Percentiles rank a stretch among this genome's conserved stretches.
Evolutionary conservation across 352 stramenopile species (phyloP).

Genomic region (Phytophthora boehmeriae): DNA sequence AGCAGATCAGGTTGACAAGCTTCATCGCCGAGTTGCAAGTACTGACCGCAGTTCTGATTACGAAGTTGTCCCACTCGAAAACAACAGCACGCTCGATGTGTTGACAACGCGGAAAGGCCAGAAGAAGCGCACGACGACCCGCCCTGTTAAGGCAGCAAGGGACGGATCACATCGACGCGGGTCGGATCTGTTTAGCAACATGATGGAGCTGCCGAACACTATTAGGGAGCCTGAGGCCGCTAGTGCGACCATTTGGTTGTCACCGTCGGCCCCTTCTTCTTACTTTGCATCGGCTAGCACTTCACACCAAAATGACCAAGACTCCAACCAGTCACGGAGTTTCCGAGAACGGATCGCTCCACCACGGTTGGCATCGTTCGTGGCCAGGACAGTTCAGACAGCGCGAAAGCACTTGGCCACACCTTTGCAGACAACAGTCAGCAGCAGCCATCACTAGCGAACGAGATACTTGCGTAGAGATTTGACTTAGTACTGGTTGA

Average conservation of each 20-base stretch:
- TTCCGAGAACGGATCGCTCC: conserved; percentile 24
- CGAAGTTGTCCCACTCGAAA: conserved; percentile 51
- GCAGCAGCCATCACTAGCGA: conserved; percentile 30
- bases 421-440: conserved; percentile 34
- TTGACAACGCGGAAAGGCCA: conserved; percentile 34
- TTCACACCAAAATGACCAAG: conserved; percentile 7
- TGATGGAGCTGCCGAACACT: conserved; percentile 66
- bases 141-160: conserved; percentile 27
- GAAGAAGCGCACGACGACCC: conserved; percentile 49
- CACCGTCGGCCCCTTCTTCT: conserved; percentile 10
- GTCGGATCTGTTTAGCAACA: conserved; percentile 53
- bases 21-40: conserved; percentile 31
- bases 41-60: conserved; percentile 31
- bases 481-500: conserved; percentile 6
- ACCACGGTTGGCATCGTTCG: conserved; percentile 44
- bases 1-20: conserved; percentile 36
- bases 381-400: conserved; percentile 65
- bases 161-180: conserved; percentile 26
- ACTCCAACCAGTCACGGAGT: conserved; percentile 15
- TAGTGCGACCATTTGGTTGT: conserved; percentile 25
- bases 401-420: conserved; percentile 54
- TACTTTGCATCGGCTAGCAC: conserved; percentile 23
- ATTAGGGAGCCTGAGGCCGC: conserved; percentile 34
- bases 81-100: conserved; percentile 25
- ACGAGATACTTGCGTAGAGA: background rate